Evolutionary conservation across 495 filamentous ascomycete genomes (phyloP), one percentile per base, ranked within the genome.

Genomic region (Lophiostoma macrostomum): DNA sequence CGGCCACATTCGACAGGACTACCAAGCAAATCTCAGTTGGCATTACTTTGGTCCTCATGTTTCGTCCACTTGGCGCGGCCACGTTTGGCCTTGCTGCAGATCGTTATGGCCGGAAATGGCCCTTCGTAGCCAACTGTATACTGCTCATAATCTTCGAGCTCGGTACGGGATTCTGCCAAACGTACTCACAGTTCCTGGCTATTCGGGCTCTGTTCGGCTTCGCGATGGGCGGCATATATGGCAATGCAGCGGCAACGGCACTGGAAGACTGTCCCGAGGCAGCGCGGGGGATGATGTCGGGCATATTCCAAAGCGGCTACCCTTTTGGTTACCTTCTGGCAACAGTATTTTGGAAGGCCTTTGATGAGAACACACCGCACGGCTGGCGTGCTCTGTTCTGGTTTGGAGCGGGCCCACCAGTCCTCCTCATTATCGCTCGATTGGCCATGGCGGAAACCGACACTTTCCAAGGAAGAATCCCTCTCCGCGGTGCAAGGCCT

Each of bases 161-260:
- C 10, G 87, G 79, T 23, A 88, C 88, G 12, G 86, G 86, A 30
- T 94, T 91, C 66, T 84, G 78, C 56, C 67, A 86, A 24, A 91
- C 83, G 1, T 91, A 91, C 58, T 61, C 76, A 32, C 82, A 89
- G 59, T 94, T 94, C 64, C 73, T 94, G 12, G 87, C 81, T 8
- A 83, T 83, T 58, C 79, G 88, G 6, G 84, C 88, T 0, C 79
- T 94, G n/a, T 94, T 90, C 61, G 88, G 88, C 23, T 77, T 93
- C 40, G 87, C 88, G 39, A 91, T 94, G 88, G 88, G 88, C 14
- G 88, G 88, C 53, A 73, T 94, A 16, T 91, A 91, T 60, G 88
- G 88, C 39, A 94, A 91, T 64, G 87, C 84, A 5, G 88, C 87
- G 0, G 87, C 88, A 3, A 94, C 88, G 0, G 88, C 88, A 0